phyloP scores from a whole-genome alignment of 495 filamentous ascomycete species.

The Penicillium psychrofluorescens region DNA sequence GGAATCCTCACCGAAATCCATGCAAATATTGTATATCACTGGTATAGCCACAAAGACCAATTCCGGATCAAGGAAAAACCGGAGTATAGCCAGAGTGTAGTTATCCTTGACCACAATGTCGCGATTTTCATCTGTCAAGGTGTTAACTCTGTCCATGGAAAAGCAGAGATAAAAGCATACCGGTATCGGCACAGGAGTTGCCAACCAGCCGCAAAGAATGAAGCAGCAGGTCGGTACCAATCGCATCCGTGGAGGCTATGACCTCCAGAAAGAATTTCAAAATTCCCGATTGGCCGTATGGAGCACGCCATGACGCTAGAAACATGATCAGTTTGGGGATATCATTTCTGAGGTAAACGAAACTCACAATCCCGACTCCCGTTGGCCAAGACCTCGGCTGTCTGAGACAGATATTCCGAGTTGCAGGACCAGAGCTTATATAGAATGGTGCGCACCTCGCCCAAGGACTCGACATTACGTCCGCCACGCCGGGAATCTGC shows the following conservation, averaged over 20 bases:
- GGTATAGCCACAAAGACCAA: conserved; percentile 52
- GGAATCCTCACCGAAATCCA: conserved; percentile 59
- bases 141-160: conserved; percentile 4
- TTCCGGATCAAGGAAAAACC: conserved; percentile 40
- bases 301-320: conserved; percentile 53
- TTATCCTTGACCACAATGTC: conserved; percentile 54
- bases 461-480: conserved; percentile 15
- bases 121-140: conserved; percentile 60
- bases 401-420: conserved; percentile 37
- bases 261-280: conserved; percentile 57
- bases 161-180: conserved; percentile 31
- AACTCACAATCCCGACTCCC: conserved; percentile 60
- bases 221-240: conserved; percentile 28
- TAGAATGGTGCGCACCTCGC: conserved; percentile 19
- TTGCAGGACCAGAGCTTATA: conserved; percentile 28
- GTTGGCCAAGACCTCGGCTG: conserved; percentile 56
- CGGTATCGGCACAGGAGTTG: conserved; percentile 76
- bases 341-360: background rate
- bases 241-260: conserved; percentile 31
- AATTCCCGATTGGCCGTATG: conserved; percentile 61
- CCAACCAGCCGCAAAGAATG: conserved; percentile 65
- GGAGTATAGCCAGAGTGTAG: conserved; percentile 49
- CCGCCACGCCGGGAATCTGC: conserved; percentile 10
- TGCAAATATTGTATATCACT: conserved; percentile 66
- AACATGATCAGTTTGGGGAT: conserved; percentile 7